Conservation (phyloP, 2,329 filamentous ascomycete species). For the Aspergillus sp. region DNA sequence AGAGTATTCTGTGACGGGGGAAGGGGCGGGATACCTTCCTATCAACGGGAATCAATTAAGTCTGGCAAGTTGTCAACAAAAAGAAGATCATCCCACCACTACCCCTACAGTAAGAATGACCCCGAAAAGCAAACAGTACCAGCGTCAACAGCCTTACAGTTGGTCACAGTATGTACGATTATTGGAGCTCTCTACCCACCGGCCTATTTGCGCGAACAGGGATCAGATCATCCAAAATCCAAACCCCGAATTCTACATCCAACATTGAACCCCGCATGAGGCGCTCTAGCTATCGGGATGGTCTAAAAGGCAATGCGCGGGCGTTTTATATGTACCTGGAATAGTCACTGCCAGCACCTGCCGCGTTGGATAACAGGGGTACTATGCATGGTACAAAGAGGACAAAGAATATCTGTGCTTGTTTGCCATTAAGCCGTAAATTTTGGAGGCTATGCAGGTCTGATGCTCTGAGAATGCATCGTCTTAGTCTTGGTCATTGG, state of each 20-base stretch:
- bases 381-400: background rate
- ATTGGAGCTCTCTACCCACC: background rate
- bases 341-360: background rate
- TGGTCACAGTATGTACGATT: background rate
- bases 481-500: background rate
- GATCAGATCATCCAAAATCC: background rate
- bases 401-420: background rate
- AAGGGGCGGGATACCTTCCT: background rate
- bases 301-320: background rate
- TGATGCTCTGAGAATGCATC: background rate
- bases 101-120: background rate
- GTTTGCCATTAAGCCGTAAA: background rate
- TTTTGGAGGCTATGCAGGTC: background rate
- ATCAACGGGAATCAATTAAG: background rate
- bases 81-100: too few relatives aligned
- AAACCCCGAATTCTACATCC: too few relatives aligned
- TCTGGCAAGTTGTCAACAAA: background rate
- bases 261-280: background rate
- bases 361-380: background rate
- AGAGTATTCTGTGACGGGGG: too few relatives aligned
- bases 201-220: background rate
- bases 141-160: background rate
- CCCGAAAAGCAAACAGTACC: too few relatives aligned
- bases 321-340: background rate
- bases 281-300: background rate